Conservation (phyloP, 495 filamentous ascomycete genomes). For the Penicillium verhagenii region DNA sequence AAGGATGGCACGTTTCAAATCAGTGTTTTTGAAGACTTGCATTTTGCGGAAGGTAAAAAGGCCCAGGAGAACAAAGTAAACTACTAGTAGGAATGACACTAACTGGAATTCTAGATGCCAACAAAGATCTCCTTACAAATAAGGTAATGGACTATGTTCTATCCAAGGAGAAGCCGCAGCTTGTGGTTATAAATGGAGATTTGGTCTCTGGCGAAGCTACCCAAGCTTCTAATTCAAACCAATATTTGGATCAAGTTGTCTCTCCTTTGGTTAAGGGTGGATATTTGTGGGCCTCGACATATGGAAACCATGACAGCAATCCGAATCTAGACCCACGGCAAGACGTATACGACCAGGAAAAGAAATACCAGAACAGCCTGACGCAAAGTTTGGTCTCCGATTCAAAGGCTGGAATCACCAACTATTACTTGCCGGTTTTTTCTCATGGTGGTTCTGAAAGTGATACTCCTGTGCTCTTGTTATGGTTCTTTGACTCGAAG, state of each 20-base stretch:
- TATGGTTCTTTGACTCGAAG: slow-evolving; percentile 77
- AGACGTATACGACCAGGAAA: slow-evolving; percentile 55
- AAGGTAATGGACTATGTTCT: slow-evolving; percentile 61
- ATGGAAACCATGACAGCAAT: slow-evolving; percentile 72
- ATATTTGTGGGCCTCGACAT: slow-evolving; percentile 64
- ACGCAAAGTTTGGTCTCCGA: slow-evolving; percentile 49
- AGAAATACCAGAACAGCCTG: slow-evolving; percentile 49
- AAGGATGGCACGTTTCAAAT: slow-evolving; percentile 46
- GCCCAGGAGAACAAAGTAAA: neutral
- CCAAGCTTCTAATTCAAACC: slow-evolving; percentile 53
- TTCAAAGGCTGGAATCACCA: slow-evolving; percentile 57
- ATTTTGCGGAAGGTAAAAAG: slow-evolving; percentile 63
- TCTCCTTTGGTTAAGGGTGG: slow-evolving; percentile 50
- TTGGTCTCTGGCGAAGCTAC: slow-evolving; percentile 70
- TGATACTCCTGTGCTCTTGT: slow-evolving; percentile 46
- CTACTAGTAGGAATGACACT: neutral
- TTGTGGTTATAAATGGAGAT: slow-evolving; percentile 74
- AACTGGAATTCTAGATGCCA: slow-evolving; percentile 5
- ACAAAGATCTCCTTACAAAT: slow-evolving; percentile 54
- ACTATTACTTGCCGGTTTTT: slow-evolving; percentile 64
- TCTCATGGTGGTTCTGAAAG: slow-evolving; percentile 8
- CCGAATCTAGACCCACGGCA: slow-evolving; percentile 54
- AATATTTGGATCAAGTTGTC: slow-evolving; percentile 63
- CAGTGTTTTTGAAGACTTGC: slow-evolving; percentile 64
- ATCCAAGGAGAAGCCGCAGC: slow-evolving; percentile 51